Evolutionary conservation across 73 alveolate species (phyloP).

Genomic region (Uronychia binucleata): DNA sequence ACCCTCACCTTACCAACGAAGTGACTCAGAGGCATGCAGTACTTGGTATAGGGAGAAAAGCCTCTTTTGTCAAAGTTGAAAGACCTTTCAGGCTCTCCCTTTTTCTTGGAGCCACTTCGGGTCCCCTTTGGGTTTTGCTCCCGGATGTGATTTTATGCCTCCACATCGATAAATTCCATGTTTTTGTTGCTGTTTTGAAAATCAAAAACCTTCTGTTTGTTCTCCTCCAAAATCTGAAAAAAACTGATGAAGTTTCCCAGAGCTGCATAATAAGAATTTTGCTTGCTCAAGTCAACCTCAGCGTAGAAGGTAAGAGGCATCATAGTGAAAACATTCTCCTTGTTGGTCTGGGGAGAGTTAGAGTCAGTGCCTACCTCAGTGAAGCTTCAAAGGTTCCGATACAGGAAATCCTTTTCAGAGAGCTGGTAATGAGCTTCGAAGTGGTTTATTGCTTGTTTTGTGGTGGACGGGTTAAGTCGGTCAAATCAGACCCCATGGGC

Average conservation of each 20-base stretch:
- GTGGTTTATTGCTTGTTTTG: constrained; percentile 42
- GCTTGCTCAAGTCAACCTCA: constrained; percentile 8
- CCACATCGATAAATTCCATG: not conserved
- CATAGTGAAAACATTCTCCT: constrained; percentile 37
- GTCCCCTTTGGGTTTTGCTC: not conserved
- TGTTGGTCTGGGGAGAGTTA: not conserved
- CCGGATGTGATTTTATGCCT: not conserved
- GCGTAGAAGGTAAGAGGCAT: constrained; percentile 41
- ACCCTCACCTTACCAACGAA: not conserved
- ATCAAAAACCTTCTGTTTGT: constrained; percentile 3
- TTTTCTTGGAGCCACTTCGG: not conserved
- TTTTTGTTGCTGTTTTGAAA: not conserved
- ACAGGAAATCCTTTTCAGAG: constrained; percentile 28
- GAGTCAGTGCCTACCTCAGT: constrained; percentile 5
- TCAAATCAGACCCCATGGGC: constrained; percentile 37
- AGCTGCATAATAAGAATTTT: not conserved
- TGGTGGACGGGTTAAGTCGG: constrained; percentile 21
- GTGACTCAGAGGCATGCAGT: not conserved
- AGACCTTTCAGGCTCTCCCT: not conserved
- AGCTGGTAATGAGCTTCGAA: constrained; percentile 26
- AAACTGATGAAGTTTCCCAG: constrained; percentile 7
- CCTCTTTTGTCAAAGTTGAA: not conserved
- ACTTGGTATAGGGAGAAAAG: not conserved
- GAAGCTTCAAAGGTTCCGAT: not conserved
- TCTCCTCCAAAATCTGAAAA: constrained; percentile 26